Base-by-base conservation (phyloP, 257 asterid species). In the Salvia splendens region DNA sequence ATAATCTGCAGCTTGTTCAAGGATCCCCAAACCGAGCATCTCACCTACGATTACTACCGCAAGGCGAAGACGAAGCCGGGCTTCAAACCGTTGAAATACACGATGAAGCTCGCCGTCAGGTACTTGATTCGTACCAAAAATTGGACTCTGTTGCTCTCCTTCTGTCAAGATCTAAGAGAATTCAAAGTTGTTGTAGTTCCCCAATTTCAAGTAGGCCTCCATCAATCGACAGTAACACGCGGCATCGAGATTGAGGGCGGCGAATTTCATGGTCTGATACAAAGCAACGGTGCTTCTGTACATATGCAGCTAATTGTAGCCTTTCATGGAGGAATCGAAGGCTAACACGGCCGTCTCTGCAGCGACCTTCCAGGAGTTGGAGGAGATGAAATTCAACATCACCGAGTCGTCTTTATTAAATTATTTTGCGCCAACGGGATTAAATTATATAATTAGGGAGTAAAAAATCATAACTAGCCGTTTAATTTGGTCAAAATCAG, bases 1-100 rank as follows among this genome's bases (percentile, higher is more conserved):
- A 9, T 88, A 3, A 86, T 94, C 9, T 79, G 89, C 81, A 78
- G 69, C 55, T 64, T 90, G 82, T 77, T 88, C 11, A 81, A 79
- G 61, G 92, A 94, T 69, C 36, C 89, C 15, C 78, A 73, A 42
- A 94, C 96, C 4, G 81, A 88, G 30, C 75, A 72, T 33, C 73
- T 86, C 7, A 97, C 82, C 0, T 78, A 73, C 62, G 86, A 85
- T 20, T 78, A 73, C 71, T 94, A 86, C 24, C 68, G 63, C 58
- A 84, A 83, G 74, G 90, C 89, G 4, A 94, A 78, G 67, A 66
- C 36, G 11, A 84, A 69, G 2, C 73, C 75, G 0, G 82, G 54
- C 8, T 94, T 84, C 66, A 73, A 62, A 36, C 99, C 95, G 3
- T 69, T 80, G 67, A 82, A 69, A 48, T 54, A 79, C 53, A 85